A percentile compares a stretch with the other conserved stretches of the same genome.
Evolutionary conservation across 345 rosid genomes (phyloP).

Genomic region (Eucalyptus urophylla): DNA sequence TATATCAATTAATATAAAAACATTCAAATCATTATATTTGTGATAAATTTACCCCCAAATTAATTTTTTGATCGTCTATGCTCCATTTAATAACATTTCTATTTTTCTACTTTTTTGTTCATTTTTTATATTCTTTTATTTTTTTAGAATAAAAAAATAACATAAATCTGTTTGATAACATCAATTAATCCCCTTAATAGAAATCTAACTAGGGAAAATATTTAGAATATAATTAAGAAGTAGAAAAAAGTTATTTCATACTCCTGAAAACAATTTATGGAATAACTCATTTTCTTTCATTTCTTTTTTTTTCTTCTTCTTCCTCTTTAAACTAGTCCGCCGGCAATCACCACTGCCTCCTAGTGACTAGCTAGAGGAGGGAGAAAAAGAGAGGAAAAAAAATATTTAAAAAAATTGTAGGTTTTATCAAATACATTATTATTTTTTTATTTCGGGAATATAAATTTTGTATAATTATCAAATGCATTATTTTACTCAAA

Average conservation of each 20-base stretch:
- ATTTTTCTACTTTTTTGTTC: too few relatives aligned
- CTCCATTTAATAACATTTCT: too few relatives aligned
- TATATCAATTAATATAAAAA: too few relatives aligned
- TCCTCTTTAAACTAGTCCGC: rapidly evolving
- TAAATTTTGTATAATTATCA: rapidly evolving
- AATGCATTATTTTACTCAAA: rapidly evolving
- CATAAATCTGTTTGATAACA: rapidly evolving
- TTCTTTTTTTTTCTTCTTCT: too few relatives aligned
- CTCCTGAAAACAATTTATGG: rapidly evolving
- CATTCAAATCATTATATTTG: rapidly evolving
- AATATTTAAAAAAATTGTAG: rapidly evolving
- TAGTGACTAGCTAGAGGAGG: rapidly evolving
- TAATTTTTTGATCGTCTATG: rapidly evolving
- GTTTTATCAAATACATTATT: rapidly evolving
- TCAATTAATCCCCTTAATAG: rapidly evolving
- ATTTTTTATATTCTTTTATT: too few relatives aligned
- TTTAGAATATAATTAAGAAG: too few relatives aligned
- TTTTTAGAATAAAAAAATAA: rapidly evolving
- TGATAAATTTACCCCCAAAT: too few relatives aligned
- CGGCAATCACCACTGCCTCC: rapidly evolving
- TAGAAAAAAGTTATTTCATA: too few relatives aligned
- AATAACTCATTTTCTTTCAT: too few relatives aligned
- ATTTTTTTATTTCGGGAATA: too few relatives aligned
- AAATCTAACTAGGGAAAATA: rapidly evolving
- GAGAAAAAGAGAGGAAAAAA: too few relatives aligned